Evolutionary conservation across 2,329 filamentous ascomycete species (phyloP), one percentile per base, ranked within the genome.

Genomic region (Microdochium nivale): DNA sequence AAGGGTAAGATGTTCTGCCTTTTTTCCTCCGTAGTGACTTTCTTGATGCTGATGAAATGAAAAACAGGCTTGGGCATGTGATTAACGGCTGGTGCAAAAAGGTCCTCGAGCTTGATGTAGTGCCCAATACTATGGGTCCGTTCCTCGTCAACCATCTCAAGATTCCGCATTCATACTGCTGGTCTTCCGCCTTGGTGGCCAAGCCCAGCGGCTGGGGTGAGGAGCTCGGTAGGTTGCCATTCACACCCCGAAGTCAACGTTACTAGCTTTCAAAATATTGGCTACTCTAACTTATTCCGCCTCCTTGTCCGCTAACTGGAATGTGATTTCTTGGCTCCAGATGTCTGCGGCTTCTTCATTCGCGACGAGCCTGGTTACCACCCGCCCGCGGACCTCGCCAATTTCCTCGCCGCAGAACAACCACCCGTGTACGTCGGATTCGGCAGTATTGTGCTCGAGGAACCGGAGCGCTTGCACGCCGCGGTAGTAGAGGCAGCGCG

Each of bases 131-230:
- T 49, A 90, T 85, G 77, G 90, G 87, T 2, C 88, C 90, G 7
- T 86, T 86, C 2, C 79, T 94, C 66, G 72, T 91, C 16, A 81
- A 80, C 49, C 80, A 87, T 25, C 71, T 95, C 24, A 79, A 79
- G 40, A 77, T 95, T 10, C 88, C 90, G 0, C 87, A 87, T 58
- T 94, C 90, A 0, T 96, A 96, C 63, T 91, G 89, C 67, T 95
- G 90, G 89, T 91, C 88, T 0, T 86, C 88, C 0, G 80, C 86
- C 1, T 70, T 94, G 48, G 87, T 90, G n/a, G 81, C 85, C 0
- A 90, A 90, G 59, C 87, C 88, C 0, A 78, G 78, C 33, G 88
- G 94, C 63, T 94, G 88, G 88, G 79, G 77, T 0, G 67, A 74
- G 3, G 76, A 89, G 33, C 33, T 37, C 33, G 33, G 33, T 37